Conservation (phyloP, 108 stramenopile genomes). For the Nannochloropsis gaditana region DNA sequence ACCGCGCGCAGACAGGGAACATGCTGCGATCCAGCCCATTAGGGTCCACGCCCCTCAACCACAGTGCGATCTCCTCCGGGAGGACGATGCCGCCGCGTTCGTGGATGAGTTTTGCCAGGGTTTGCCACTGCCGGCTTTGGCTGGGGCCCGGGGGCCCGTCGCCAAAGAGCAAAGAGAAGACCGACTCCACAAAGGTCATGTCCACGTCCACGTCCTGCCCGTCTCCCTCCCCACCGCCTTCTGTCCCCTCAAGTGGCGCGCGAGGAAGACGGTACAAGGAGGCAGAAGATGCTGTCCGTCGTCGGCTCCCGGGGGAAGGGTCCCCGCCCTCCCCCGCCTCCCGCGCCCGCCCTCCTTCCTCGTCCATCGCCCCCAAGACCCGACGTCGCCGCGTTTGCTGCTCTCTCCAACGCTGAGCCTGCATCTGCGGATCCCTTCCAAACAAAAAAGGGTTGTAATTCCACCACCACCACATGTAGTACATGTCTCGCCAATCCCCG, state of each 20-base stretch:
- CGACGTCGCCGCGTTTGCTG: not conserved
- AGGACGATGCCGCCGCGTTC: not conserved
- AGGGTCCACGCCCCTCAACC: not conserved
- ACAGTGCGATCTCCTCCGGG: not conserved
- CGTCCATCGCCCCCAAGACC: not conserved
- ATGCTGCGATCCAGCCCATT: not conserved
- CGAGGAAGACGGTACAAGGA: not conserved
- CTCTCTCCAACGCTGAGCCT: not conserved
- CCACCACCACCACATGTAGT: slow-evolving; percentile 7
- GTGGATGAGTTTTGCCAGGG: not conserved
- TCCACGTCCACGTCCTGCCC: not conserved
- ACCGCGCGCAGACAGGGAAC: not conserved
- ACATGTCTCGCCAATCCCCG: not conserved
- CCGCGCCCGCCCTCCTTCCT: not conserved
- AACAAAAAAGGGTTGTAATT: slow-evolving; percentile 16
- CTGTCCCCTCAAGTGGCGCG: not conserved
- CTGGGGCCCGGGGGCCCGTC: not conserved
- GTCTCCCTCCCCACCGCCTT: not conserved
- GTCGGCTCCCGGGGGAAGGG: not conserved
- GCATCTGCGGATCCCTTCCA: not conserved
- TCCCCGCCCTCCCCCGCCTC: not conserved
- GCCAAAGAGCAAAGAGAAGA: not conserved
- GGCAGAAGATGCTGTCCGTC: not conserved
- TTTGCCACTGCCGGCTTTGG: slow-evolving; percentile 10
- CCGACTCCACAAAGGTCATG: not conserved